phyloP scores from a whole-genome alignment of 129 eudicot genomes.

The Arctium minus region DNA sequence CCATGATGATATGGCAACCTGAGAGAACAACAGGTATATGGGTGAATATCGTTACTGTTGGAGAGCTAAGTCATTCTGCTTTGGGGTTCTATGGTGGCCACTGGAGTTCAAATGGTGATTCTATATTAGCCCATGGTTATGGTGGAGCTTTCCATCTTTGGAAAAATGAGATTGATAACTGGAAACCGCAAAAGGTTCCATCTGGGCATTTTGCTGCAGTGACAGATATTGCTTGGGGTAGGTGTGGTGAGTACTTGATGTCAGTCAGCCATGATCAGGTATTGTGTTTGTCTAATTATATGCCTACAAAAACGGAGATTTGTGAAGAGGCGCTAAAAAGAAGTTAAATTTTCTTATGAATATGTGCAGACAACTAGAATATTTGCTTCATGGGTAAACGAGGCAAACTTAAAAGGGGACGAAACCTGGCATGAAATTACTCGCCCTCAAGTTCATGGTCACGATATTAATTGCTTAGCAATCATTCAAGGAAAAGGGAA shows the following conservation, averaged over 20 bases:
- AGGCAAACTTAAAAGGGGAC: slow-evolving; percentile 27
- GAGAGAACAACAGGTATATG: slow-evolving; percentile 91
- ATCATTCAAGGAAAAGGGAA: slow-evolving; percentile 85
- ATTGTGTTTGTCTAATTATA: slow-evolving; percentile 17
- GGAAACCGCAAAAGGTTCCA: slow-evolving; percentile 95
- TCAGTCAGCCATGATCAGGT: slow-evolving; percentile 98
- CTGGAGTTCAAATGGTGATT: slow-evolving; percentile 78
- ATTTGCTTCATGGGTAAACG: slow-evolving; percentile 68
- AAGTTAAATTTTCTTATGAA: background rate
- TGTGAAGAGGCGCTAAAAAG: background rate
- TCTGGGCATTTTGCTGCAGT: slow-evolving; percentile 91
- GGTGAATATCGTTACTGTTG: slow-evolving; percentile 96
- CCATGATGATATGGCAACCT: slow-evolving; percentile 99
- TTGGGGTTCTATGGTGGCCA: slow-evolving; percentile 97
- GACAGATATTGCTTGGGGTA: slow-evolving; percentile 83
- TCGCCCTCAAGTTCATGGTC: slow-evolving; percentile 99
- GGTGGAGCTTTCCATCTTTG: slow-evolving; percentile 97
- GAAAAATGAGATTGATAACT: slow-evolving; percentile 69
- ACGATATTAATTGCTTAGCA: slow-evolving; percentile 80
- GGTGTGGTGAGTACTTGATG: slow-evolving; percentile 68
- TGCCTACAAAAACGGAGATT: background rate
- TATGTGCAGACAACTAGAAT: slow-evolving; percentile 75
- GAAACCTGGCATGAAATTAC: slow-evolving; percentile 88
- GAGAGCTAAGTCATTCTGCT: slow-evolving; percentile 97
- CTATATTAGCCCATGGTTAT: slow-evolving; percentile 90